Evolutionary conservation across 108 stramenopile genomes (phyloP), one percentile per base, ranked within the genome.

Genomic region (Pseudonitzschia pungens): DNA sequence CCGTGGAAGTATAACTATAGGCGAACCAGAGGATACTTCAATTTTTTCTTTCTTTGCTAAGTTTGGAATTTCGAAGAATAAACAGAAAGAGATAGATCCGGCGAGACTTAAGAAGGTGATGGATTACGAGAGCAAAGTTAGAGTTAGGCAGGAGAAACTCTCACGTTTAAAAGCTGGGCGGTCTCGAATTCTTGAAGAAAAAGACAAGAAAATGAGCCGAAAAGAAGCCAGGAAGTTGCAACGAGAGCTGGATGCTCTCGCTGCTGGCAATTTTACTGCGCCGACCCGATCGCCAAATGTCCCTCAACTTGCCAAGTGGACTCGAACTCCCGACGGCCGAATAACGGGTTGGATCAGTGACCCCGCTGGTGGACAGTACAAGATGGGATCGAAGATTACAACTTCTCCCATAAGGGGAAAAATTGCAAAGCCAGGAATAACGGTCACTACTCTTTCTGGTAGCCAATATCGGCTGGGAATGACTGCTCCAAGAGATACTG

Each of bases 371-470:
- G 41, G 64, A 42, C 36, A 24, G 8, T 93, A 87, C 86, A 78
- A 80, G 6, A 82, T 55, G 53, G 89, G 89, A 57, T 83, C 86
- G 29, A 81, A 87, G 72, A 91, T 93, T 51, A 90, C 92, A 57
- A 93, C 92, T 21, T 89, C 88, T 42, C 83, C 83, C 12, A 86
- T 93, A 16, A 62, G 64, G 33, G 79, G 77, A 43, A 86, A 87
- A 32, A 89, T 87, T 26, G 87, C 87, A 15, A 87, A 88, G 59
- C 58, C 88, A 48, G 92, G 92, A 22, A 72, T 68, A 22, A 65
- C 89, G 16, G 89, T 93, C 15, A 84, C 75, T 4, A 93, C 92
- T 43, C 77, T 78, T 14, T 88, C 88, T 45, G 92, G 92, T 41
- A 90, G 89, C 56, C 81, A 89, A 68, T 93, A 93, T 79, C 78